A percentile compares a stretch with the other conserved stretches of the same genome.
These are phyloP conservation scores for Cladophialophora bantiana DNA, from an alignment of 2,329 filamentous ascomycete species.

Conservation along the genomic window DNA sequence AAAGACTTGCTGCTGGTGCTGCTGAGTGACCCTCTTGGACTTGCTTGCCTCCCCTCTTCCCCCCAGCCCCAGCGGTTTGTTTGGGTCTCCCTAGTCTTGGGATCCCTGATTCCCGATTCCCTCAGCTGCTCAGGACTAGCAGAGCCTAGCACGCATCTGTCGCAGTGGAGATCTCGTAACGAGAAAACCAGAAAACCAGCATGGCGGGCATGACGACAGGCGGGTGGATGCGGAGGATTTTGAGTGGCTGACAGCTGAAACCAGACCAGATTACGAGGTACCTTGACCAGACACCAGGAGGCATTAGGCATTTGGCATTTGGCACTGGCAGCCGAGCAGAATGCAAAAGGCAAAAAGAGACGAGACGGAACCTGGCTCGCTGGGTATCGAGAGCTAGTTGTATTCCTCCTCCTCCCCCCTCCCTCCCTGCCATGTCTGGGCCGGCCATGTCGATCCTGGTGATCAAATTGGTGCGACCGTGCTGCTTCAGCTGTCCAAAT, in stretches of 20 bases:
- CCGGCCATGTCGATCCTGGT: neutral
- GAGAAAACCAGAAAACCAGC: conserved; percentile 15
- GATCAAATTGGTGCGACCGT: conserved; percentile 1
- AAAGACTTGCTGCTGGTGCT: neutral
- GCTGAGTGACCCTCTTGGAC: conserved; percentile 3
- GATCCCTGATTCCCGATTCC: conserved; percentile 2
- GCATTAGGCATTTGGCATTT: no score
- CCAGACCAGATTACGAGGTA: conserved; percentile 1
- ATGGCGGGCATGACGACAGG: conserved; percentile 12
- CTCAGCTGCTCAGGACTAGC: conserved; percentile 3
- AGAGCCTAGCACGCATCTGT: conserved; percentile 16
- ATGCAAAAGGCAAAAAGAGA: neutral
- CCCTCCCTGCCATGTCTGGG: neutral
- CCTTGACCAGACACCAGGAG: no score
- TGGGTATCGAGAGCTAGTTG: neutral
- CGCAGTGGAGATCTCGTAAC: conserved; percentile 17
- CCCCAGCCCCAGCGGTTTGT: conserved; percentile 16
- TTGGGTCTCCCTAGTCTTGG: no score
- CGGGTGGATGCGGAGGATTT: conserved; percentile 12
- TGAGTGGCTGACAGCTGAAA: conserved; percentile 9
- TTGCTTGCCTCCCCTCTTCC: neutral
- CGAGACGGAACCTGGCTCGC: neutral
- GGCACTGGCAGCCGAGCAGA: neutral
- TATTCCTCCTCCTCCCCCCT: neutral
- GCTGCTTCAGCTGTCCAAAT: neutral